Evolutionary conservation across 2,329 filamentous ascomycete species (phyloP).

Genomic region (Claviceps quebecensis): DNA sequence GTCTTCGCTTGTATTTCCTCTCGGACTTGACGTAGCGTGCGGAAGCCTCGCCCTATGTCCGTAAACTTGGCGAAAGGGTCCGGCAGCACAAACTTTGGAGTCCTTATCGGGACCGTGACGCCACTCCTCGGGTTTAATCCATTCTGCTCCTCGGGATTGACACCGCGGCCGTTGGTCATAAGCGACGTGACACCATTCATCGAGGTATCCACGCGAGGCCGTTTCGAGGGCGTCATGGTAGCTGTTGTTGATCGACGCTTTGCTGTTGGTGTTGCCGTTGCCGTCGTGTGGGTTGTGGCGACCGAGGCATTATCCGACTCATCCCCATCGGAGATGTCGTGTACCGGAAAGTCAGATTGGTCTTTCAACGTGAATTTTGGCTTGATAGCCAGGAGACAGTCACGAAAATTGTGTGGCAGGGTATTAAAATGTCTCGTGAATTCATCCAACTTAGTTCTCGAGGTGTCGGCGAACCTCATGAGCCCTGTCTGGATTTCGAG

Average conservation of each 20-base stretch:
- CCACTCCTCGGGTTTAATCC: conserved; percentile 2
- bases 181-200: conserved; percentile 3
- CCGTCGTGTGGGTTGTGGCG: conserved; percentile 9
- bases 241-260: conserved; percentile 17
- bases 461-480: conserved; percentile 37
- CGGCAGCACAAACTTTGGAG: conserved; percentile 11
- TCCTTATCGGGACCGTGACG: conserved; percentile 1
- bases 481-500: conserved; percentile 49
- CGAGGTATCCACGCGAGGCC: conserved; percentile 13
- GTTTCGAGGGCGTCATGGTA: conserved; percentile 21
- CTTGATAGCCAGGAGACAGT: conserved; percentile 31
- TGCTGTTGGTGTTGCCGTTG: conserved; percentile 13
- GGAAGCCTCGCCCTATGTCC: conserved; percentile 24
- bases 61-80: conserved; percentile 27
- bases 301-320: conserved; percentile 21
- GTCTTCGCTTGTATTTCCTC: conserved; percentile 39
- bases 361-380: conserved; percentile 31
- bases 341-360: conserved; percentile 18
- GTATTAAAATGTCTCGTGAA: conserved; percentile 31
- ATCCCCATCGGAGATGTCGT: conserved; percentile 24
- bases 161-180: conserved; percentile 7
- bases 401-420: conserved; percentile 37
- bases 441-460: conserved; percentile 35
- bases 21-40: conserved; percentile 37
- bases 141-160: conserved; percentile 27